phyloP scores from a whole-genome alignment of 441 rosid genomes.

The Rhodomyrtus psidioides region DNA sequence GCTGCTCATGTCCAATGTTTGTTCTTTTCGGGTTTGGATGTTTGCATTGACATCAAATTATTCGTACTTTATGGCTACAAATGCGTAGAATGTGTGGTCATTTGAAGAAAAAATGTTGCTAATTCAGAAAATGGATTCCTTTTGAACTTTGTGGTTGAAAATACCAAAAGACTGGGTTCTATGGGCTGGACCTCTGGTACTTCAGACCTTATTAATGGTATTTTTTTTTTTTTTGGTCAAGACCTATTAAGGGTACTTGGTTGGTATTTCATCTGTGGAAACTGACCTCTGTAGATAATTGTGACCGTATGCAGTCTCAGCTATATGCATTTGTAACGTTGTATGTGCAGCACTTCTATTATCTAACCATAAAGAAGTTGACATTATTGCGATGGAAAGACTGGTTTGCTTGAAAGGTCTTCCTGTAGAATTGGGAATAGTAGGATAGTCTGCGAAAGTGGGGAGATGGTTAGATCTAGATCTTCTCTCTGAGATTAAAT shows the following conservation, averaged over 20 bases:
- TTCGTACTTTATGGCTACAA: neutral
- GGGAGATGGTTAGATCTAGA: neutral
- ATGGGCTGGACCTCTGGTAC: neutral
- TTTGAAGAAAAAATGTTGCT: neutral
- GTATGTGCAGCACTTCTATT: neutral
- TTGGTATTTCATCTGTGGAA: neutral
- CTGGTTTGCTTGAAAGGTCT: neutral
- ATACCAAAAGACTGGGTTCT: neutral
- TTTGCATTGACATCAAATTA: neutral
- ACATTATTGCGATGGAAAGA: neutral
- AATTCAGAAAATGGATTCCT: neutral
- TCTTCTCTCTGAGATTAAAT: neutral
- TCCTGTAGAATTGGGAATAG: neutral
- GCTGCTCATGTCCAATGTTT: neutral
- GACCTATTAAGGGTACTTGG: neutral
- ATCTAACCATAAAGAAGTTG: neutral
- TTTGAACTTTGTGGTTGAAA: neutral
- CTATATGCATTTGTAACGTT: neutral
- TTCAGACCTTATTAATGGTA: neutral
- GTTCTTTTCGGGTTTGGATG: neutral
- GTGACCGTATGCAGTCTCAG: neutral
- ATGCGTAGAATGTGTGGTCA: neutral
- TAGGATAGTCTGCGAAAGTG: neutral
- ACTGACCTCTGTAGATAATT: neutral
- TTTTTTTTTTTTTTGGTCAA: neutral